Conservation (phyloP, 2,329 filamentous ascomycete genomes). For the Ophiostoma ips region DNA sequence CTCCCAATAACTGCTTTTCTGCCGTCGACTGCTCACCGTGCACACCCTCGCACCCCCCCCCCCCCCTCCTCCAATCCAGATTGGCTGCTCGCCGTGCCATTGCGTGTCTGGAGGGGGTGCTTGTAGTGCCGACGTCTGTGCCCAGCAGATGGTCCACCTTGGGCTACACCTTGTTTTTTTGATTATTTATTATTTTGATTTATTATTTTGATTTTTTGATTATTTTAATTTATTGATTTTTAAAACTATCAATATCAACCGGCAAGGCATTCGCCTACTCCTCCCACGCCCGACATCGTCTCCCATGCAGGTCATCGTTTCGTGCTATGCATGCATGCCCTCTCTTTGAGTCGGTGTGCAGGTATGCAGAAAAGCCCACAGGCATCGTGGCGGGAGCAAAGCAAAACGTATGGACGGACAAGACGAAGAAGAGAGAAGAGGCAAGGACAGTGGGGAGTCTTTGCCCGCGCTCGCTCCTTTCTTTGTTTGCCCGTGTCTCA, state of each 20-base stretch:
- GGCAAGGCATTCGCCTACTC: too few species aligned
- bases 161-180: neutral
- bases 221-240: neutral
- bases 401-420: too few species aligned
- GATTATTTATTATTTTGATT: neutral
- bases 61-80: too few species aligned
- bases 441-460: neutral
- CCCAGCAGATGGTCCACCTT: slow-evolving; percentile 4
- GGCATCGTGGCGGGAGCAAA: too few species aligned
- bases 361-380: too few species aligned
- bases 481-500: slow-evolving; percentile 8
- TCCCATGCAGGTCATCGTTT: neutral
- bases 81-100: neutral
- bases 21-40: neutral
- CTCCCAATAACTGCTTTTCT: too few species aligned
- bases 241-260: too few species aligned
- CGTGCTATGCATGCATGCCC: neutral
- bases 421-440: too few species aligned
- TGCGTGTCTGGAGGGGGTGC: neutral
- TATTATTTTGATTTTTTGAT: neutral
- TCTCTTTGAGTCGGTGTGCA: neutral
- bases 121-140: slow-evolving; percentile 3
- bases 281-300: too few species aligned
- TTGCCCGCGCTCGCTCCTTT: neutral
- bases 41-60: neutral